Conservation (phyloP, 2,329 filamentous ascomycete species). For the Aspergillus fijiensis region DNA sequence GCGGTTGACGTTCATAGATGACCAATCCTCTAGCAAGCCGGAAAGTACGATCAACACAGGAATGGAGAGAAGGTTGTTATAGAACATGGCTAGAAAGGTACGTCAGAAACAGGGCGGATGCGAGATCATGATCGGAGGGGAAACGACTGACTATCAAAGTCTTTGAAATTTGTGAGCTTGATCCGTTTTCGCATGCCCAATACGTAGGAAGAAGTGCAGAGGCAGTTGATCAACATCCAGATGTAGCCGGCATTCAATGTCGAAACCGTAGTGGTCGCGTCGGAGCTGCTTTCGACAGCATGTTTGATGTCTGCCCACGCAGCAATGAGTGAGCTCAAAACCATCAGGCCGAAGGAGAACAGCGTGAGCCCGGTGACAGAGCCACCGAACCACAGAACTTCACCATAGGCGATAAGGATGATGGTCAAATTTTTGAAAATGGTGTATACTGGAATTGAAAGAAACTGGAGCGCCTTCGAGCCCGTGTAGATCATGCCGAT, state of each 20-base stretch:
- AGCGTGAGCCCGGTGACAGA: constrained; percentile 83
- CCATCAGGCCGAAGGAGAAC: constrained; percentile 95
- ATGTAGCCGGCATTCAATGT: constrained; percentile 93
- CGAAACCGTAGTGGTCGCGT: constrained; percentile 73
- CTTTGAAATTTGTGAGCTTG: constrained; percentile 99
- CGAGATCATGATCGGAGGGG: background rate
- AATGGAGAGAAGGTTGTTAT: constrained; percentile 97
- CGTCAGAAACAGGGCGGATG: constrained; percentile 6
- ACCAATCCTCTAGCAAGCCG: constrained; percentile 89
- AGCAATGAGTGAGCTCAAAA: constrained; percentile 87
- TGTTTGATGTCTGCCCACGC: constrained; percentile 97
- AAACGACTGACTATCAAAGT: constrained; percentile 85
- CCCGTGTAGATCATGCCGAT: constrained; percentile 99
- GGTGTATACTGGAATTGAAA: constrained; percentile 97
- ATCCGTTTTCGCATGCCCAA: constrained; percentile 97
- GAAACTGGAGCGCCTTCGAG: constrained; percentile 91
- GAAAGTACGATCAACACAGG: constrained; percentile 83
- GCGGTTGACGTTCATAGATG: constrained; percentile 71
- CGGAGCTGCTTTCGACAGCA: constrained; percentile 66
- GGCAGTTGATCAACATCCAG: constrained; percentile 97
- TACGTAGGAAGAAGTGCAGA: constrained; percentile 88
- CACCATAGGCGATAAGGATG: constrained; percentile 96
- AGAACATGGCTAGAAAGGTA: constrained; percentile 81
- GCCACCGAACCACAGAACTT: constrained; percentile 97
- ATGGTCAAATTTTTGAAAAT: constrained; percentile 99